phyloP scores from a whole-genome alignment of 2,329 filamentous ascomycete species.

The Macrophomina tecta region DNA sequence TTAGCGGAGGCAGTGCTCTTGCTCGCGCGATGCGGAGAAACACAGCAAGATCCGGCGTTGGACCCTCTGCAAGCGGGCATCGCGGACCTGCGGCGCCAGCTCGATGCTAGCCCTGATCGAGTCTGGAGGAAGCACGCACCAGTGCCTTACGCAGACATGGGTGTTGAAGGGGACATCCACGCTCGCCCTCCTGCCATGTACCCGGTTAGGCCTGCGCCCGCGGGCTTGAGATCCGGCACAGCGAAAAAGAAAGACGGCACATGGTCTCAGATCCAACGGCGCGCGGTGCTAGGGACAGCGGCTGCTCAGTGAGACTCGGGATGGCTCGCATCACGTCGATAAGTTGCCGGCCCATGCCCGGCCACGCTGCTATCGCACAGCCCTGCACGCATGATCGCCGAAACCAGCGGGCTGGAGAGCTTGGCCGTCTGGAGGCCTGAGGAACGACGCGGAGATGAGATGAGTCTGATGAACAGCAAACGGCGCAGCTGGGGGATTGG shows the following conservation, averaged over 20 bases:
- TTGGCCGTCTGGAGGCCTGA: conserved; percentile 24
- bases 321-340: conserved; percentile 18
- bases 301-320: not conserved
- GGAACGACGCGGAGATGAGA: not conserved
- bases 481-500: conserved; percentile 23
- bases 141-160: conserved; percentile 16
- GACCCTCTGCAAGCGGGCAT: conserved; percentile 1
- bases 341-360: conserved; percentile 15
- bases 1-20: conserved; percentile 2
- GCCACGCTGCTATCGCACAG: conserved; percentile 4
- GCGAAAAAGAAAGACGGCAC: conserved; percentile 4
- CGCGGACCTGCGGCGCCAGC: conserved; percentile 23
- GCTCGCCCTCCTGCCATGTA: conserved; percentile 18
- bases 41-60: conserved; percentile 7
- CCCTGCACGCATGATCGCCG: conserved; percentile 16
- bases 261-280: conserved; percentile 22
- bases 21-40: conserved; percentile 18
- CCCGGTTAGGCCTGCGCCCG: conserved; percentile 4
- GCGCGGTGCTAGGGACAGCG: conserved; percentile 1
- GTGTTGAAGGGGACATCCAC: conserved; percentile 15
- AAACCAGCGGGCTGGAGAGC: not conserved
- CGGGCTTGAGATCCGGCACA: conserved; percentile 8
- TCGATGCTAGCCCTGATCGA: conserved; percentile 11
- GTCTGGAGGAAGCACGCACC: conserved; percentile 18
- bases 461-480: conserved; percentile 13